Evolutionary conservation across 139 green algal species (phyloP).

Genomic region (Gonium pectorale): DNA sequence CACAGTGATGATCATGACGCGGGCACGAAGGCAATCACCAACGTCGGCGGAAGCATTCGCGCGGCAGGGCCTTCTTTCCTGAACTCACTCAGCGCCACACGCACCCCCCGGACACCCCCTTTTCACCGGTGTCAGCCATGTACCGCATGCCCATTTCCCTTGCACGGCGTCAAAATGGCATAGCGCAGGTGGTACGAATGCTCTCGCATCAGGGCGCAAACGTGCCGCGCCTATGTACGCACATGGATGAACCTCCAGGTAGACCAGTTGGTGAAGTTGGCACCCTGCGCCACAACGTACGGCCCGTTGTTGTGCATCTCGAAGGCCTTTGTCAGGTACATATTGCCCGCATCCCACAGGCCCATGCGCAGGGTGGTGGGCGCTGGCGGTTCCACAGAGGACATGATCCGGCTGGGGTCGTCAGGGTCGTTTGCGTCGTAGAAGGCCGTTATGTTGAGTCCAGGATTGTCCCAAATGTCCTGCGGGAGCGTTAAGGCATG

Average conservation of each 20-base stretch:
- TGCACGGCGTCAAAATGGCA: no score
- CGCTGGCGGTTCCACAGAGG: not conserved
- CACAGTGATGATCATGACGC: no score
- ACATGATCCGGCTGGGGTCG: not conserved
- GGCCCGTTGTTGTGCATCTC: not conserved
- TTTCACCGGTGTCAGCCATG: no score
- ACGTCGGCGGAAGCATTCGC: no score
- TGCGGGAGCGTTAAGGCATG: not conserved
- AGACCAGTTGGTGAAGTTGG: not conserved
- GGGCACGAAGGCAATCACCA: no score
- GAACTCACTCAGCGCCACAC: no score
- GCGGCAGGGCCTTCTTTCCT: no score
- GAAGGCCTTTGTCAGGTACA: not conserved
- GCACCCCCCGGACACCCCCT: no score
- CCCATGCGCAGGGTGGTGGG: not conserved
- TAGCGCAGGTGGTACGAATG: no score
- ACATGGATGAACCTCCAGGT: not conserved
- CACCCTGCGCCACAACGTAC: not conserved
- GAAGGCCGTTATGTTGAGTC: not conserved
- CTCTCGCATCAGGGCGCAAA: no score
- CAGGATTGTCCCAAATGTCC: not conserved
- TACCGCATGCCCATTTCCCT: no score
- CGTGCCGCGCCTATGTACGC: no score
- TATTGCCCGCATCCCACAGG: constrained; percentile 19
- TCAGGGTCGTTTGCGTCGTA: not conserved